A percentile compares a stretch with the other conserved stretches of the same genome.
Evolutionary conservation across 371 early-diverging fungal genomes (phyloP).

Genomic region (Zychaea mexicana): DNA sequence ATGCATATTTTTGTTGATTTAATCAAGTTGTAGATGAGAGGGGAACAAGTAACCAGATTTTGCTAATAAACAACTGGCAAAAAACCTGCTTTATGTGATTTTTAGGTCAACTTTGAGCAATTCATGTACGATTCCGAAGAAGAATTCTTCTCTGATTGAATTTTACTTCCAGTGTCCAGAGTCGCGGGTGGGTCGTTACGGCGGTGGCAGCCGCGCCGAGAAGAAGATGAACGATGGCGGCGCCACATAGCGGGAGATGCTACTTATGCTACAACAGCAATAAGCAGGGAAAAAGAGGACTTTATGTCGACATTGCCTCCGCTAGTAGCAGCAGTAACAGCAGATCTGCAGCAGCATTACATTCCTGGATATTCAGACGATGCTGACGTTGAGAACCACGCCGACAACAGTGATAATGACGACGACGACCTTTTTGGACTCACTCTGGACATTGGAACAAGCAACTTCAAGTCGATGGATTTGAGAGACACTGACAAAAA

Average conservation of each 20-base stretch:
- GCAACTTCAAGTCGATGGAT: constrained; percentile 8
- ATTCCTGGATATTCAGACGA: background rate
- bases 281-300: too few relatives aligned
- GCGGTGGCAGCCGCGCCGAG: constrained; percentile 9
- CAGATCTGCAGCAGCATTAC: background rate
- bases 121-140: constrained; percentile 47
- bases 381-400: background rate
- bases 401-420: background rate
- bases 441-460: constrained; percentile 21
- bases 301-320: too few relatives aligned
- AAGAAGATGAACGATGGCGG: background rate
- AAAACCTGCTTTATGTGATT: constrained; percentile 56
- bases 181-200: constrained; percentile 17
- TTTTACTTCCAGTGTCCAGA: constrained; percentile 25
- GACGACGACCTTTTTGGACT: constrained; percentile 7
- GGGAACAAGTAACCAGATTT: background rate
- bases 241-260: background rate
- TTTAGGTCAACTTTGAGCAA: constrained; percentile 78
- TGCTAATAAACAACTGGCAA: background rate
- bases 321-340: background rate
- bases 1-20: background rate
- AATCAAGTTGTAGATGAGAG: background rate
- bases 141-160: constrained; percentile 47
- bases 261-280: too few relatives aligned
- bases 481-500: constrained; percentile 1